Base-by-base conservation (phyloP, 1,139 yeast genomes). In the Groenewaldozyma auringiensis region DNA sequence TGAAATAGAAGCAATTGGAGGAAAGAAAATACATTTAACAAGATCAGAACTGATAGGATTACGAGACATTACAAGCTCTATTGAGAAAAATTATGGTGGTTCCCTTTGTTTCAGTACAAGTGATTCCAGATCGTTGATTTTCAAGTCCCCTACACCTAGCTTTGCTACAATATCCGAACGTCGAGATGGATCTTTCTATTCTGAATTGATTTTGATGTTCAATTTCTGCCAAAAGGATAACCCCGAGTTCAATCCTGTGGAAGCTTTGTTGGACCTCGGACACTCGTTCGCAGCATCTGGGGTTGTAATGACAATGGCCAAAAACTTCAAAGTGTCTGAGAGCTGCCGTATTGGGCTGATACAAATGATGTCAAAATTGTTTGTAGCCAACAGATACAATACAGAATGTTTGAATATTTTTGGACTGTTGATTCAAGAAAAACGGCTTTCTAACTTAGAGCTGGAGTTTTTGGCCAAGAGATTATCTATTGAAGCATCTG, bases 291-390 rank as follows among this genome's bases (percentile, higher is more conserved):
- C 25, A 4, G 38, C 38, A 9, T 16, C 38, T 4, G 38, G 38
- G n/a, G 6, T 35, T 4, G 8, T 20, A 35, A 4, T 35, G 21
- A 35, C 38, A 18, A 35, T 35, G 38, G n/a, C 16, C 22, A 35
- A 35, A n/a, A 35, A 35, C 20, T 35, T 9, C 25, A 29, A 34
- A 18, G 32, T 37, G 8, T 21, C 38, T 20, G 41, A 27, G 16
- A 14, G 21, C 14, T 35, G 38, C 16, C 16, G 37, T 18, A 16
- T 14, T 32, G 32, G 18, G 11, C 16, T 9, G n/a, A 36, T 29
- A 33, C 37, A 21, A 42, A 21, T 22, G 3, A 38, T 40, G 31
- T 31, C 43, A 4, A 40, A 40, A 17, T 21, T 31, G 3, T 37
- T 40, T 3, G 29, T 32, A 13, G 13, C 14, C 9, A 13, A 32